Conservation (phyloP, 1,139 yeast genomes). For the Oligophagozyma castellii region DNA sequence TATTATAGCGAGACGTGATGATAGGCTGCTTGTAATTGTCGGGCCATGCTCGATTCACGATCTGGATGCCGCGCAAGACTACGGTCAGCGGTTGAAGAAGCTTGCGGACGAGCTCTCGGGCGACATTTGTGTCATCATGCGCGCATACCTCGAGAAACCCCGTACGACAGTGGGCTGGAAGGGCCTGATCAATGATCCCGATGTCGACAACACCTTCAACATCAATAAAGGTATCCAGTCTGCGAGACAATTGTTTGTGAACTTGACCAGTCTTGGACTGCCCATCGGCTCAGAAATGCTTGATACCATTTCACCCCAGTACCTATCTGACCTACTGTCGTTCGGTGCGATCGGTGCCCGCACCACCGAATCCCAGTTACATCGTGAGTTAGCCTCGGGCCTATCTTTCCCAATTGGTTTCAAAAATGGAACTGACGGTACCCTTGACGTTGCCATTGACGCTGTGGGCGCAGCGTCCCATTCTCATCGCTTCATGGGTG, state of each 20-base stretch:
- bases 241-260: slow-evolving; percentile 74
- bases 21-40: slow-evolving; percentile 68
- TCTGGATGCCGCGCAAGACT: slow-evolving; percentile 76
- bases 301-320: slow-evolving; percentile 98
- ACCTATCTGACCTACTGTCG: slow-evolving; percentile 76
- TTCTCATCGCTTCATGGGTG: slow-evolving; percentile 93
- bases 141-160: slow-evolving; percentile 96
- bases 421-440: slow-evolving; percentile 97
- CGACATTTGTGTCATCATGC: slow-evolving; percentile 79
- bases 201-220: slow-evolving; percentile 80
- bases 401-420: slow-evolving; percentile 96
- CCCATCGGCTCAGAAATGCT: slow-evolving; percentile 97
- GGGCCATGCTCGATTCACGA: slow-evolving; percentile 98
- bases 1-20: slow-evolving; percentile 61
- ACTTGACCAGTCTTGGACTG: slow-evolving; percentile 60
- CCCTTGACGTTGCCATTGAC: slow-evolving; percentile 83
- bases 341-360: slow-evolving; percentile 98
- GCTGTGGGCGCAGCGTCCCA: slow-evolving; percentile 87
- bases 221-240: slow-evolving; percentile 89
- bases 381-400: slow-evolving; percentile 94
- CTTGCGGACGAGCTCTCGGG: slow-evolving; percentile 54
- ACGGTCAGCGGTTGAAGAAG: slow-evolving; percentile 56
- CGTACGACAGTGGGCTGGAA: slow-evolving; percentile 99
- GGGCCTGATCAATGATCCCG: slow-evolving; percentile 95
- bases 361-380: slow-evolving; percentile 96